Conservation (phyloP, 768 basidiomycete species). For the Russula vinacea region DNA sequence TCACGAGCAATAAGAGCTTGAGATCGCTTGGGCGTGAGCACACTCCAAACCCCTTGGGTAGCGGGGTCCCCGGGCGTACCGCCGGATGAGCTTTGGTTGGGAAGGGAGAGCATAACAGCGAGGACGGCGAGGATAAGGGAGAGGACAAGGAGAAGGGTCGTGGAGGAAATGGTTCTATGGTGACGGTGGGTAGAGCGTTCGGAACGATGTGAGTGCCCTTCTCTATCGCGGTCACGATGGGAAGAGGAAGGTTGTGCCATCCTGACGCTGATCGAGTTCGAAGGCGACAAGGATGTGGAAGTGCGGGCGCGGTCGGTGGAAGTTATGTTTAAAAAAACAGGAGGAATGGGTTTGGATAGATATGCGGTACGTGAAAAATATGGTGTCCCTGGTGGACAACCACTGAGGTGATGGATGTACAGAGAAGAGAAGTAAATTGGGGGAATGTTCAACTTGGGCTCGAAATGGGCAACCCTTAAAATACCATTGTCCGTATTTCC, state of each 20-base stretch:
- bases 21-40: conserved; percentile 77
- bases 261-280: conserved; percentile 62
- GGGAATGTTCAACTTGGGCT: conserved; percentile 35
- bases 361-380: conserved; percentile 13
- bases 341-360: conserved; percentile 3
- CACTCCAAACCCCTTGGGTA: conserved; percentile 60
- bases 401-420: conserved; percentile 31
- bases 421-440: conserved; percentile 30
- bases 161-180: conserved; percentile 83
- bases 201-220: conserved; percentile 53
- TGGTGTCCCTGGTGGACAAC: conserved; percentile 31
- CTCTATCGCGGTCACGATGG: conserved; percentile 54
- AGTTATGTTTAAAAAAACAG: conserved; percentile 48
- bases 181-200: conserved; percentile 66
- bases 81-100: conserved; percentile 49
- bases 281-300: conserved; percentile 75
- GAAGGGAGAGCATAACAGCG: conserved; percentile 88
- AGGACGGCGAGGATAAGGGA: conserved; percentile 83
- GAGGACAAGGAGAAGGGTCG: conserved; percentile 80
- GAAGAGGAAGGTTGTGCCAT: conserved; percentile 89
- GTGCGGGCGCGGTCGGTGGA: conserved; percentile 60
- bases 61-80: conserved; percentile 32
- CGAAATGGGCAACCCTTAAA: conserved; percentile 27
- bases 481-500: conserved; percentile 33
- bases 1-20: conserved; percentile 79